Evolutionary conservation across 352 stramenopile genomes (phyloP).

Genomic region (Globisporangium irregulare): DNA sequence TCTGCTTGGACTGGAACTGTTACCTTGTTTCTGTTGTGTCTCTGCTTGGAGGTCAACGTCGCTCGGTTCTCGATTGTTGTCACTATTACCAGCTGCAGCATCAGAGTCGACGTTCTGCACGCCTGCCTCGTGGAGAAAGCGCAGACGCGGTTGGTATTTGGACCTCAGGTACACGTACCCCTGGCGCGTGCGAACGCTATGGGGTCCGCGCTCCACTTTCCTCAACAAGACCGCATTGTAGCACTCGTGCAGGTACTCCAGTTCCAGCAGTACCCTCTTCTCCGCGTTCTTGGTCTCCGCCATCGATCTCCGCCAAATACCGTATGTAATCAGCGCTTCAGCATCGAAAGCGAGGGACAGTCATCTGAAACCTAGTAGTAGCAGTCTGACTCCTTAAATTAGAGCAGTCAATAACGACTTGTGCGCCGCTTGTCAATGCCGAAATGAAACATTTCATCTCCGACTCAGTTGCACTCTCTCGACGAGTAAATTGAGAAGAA

Average conservation of each 20-base stretch:
- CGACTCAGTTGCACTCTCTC: too few species aligned
- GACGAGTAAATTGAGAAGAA: too few species aligned
- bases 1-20: not conserved
- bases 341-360: not conserved
- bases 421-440: too few species aligned
- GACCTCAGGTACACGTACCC: constrained; percentile 10
- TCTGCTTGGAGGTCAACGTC: not conserved
- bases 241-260: constrained; percentile 14
- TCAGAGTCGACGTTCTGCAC: not conserved
- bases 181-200: constrained; percentile 12
- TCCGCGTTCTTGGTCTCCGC: not conserved
- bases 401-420: too few species aligned
- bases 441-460: too few species aligned
- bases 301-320: not conserved
- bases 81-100: not conserved
- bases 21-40: not conserved
- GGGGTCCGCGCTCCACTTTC: constrained; percentile 6
- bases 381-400: too few species aligned
- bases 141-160: constrained; percentile 15
- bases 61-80: not conserved
- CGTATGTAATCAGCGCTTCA: too few species aligned
- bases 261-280: not conserved
- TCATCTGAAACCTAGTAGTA: too few species aligned
- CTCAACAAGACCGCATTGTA: constrained; percentile 15
- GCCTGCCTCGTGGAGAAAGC: constrained; percentile 8